These are phyloP conservation scores for Misopates orontium DNA, from an alignment of 257 asterid species.

Conservation along the genomic window DNA sequence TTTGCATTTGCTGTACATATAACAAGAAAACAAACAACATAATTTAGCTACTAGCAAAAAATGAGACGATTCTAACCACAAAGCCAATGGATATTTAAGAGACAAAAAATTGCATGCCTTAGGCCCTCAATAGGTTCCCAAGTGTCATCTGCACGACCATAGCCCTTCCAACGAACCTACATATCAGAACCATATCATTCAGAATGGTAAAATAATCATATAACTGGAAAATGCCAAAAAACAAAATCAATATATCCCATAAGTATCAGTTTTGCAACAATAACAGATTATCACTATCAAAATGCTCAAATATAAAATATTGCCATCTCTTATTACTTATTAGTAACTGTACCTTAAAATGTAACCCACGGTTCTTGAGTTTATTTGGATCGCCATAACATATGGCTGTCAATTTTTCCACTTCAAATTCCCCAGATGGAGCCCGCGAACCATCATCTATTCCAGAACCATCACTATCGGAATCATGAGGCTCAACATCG, in stretches of 20 bases:
- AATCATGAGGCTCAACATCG: conserved; percentile 1
- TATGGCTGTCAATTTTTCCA: conserved; percentile 35
- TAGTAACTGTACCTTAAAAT: conserved; percentile 50
- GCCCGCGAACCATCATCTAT: conserved; percentile 23
- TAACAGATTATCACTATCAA: too few species aligned
- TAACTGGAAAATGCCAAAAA: too few species aligned
- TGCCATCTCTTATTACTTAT: not conserved
- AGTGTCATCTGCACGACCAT: conserved; percentile 40
- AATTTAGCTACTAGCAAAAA: not conserved
- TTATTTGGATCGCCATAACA: conserved; percentile 51
- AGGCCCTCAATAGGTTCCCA: conserved; percentile 55
- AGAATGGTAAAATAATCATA: too few species aligned
- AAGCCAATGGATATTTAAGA: not conserved
- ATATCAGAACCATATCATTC: not conserved
- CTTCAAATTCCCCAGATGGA: conserved; percentile 38
- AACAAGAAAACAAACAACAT: not conserved
- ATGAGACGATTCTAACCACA: not conserved
- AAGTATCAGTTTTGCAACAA: too few species aligned
- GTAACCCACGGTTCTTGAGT: conserved; percentile 20
- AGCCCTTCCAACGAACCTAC: conserved; percentile 52
- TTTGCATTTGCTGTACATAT: conserved; percentile 31
- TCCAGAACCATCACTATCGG: conserved; percentile 25
- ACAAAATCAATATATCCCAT: too few species aligned
- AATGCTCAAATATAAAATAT: too few species aligned
- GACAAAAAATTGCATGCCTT: conserved; percentile 25